phyloP scores from a whole-genome alignment of 768 basidiomycete genomes.

The Collybia sp. region DNA sequence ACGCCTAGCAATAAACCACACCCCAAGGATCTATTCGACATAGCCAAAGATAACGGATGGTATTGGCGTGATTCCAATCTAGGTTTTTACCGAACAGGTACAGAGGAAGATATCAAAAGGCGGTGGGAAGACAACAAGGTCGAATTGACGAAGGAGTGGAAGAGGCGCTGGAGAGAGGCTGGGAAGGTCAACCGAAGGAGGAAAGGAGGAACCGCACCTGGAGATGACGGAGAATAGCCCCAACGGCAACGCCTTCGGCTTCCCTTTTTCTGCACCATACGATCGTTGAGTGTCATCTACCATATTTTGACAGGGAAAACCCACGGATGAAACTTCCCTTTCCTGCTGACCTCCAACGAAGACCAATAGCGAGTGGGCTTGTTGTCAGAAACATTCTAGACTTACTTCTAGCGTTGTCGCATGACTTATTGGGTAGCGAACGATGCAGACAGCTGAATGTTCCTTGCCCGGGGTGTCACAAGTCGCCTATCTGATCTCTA shows the following conservation, averaged over 20 bases:
- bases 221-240: conserved; percentile 17
- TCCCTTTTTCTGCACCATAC: not conserved
- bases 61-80: conserved; percentile 36
- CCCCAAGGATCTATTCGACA: conserved; percentile 43
- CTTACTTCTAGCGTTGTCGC: too few relatives aligned
- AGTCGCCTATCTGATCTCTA: too few relatives aligned
- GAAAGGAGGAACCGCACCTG: conserved; percentile 29
- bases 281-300: not conserved
- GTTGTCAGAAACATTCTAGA: too few relatives aligned
- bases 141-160: conserved; percentile 73
- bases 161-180: conserved; percentile 71
- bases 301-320: not conserved
- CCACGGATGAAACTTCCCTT: not conserved
- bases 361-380: not conserved
- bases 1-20: conserved; percentile 22
- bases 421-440: too few relatives aligned
- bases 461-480: too few relatives aligned
- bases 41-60: conserved; percentile 44
- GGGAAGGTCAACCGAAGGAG: conserved; percentile 57
- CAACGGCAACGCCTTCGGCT: not conserved
- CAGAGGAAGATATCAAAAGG: conserved; percentile 56
- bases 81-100: conserved; percentile 46
- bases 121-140: conserved; percentile 69
- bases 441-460: too few relatives aligned
- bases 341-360: not conserved